Evolutionary conservation across 148 eudicot genomes (phyloP).

Genomic region (Persicaria maculosa): DNA sequence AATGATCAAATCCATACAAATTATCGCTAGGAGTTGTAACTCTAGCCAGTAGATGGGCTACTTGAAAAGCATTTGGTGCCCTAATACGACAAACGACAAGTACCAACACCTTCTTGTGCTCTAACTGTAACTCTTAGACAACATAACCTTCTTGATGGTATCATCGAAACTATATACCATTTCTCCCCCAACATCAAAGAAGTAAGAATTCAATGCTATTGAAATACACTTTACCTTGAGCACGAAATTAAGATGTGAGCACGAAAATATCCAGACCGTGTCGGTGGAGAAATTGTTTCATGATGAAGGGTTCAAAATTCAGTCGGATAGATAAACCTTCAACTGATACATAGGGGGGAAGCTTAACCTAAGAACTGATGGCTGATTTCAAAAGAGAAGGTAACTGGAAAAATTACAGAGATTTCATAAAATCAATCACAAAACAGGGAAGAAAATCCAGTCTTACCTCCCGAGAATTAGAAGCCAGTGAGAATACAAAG

Average conservation of each 20-base stretch:
- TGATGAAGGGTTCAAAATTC: neutral
- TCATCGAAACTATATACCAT: neutral
- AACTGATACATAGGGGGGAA: neutral
- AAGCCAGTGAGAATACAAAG: neutral
- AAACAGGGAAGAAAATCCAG: neutral
- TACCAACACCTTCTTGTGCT: no score
- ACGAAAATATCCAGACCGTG: neutral
- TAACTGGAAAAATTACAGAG: slow-evolving; percentile 1
- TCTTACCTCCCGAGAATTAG: neutral
- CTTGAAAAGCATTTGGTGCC: no score
- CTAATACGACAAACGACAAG: no score
- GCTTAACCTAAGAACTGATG: neutral
- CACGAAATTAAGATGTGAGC: neutral
- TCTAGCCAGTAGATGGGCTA: no score
- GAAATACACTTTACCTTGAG: no score
- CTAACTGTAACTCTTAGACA: neutral
- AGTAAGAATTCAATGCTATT: neutral
- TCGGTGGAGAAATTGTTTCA: neutral
- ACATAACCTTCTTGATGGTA: neutral
- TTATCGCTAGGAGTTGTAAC: no score
- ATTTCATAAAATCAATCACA: neutral
- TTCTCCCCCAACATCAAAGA: neutral
- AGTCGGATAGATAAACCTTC: neutral
- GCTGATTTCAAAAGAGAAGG: neutral
- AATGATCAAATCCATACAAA: no score